Conservation (phyloP, 2,329 filamentous ascomycete genomes). For the Xylaria digitata region DNA sequence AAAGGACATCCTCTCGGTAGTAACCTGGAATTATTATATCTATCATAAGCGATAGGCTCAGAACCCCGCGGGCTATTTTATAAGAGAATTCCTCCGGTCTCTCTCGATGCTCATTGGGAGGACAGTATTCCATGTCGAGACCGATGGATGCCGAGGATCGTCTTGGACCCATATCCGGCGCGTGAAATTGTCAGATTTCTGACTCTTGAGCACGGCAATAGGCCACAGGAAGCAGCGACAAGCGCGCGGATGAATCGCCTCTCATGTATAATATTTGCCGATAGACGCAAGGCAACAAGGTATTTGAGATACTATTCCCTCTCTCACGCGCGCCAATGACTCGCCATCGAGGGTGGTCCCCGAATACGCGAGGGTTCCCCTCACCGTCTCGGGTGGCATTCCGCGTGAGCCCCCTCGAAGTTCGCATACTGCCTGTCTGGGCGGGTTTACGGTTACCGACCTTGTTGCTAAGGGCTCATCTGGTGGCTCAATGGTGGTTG, state of each 20-base stretch:
- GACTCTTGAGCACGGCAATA: slow-evolving; percentile 27
- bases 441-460: slow-evolving; percentile 21
- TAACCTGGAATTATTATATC: slow-evolving; percentile 19
- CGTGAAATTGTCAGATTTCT: slow-evolving; percentile 20
- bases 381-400: slow-evolving; percentile 24
- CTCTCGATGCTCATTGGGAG: slow-evolving; percentile 30
- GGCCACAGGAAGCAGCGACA: slow-evolving; percentile 22
- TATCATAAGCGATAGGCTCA: slow-evolving; percentile 32
- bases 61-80: slow-evolving; percentile 21
- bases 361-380: slow-evolving; percentile 19
- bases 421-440: slow-evolving; percentile 10
- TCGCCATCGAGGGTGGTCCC: slow-evolving; percentile 22
- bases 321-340: slow-evolving; percentile 12
- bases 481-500: slow-evolving; percentile 23
- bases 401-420: slow-evolving; percentile 14
- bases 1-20: slow-evolving; percentile 32
- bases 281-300: slow-evolving; percentile 34
- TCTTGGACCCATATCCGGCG: slow-evolving; percentile 25
- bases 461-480: background rate
- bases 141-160: slow-evolving; percentile 24
- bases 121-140: slow-evolving; percentile 23
- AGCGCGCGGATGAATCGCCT: slow-evolving; percentile 39
- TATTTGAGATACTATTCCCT: slow-evolving; percentile 5
- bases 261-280: slow-evolving; percentile 33
- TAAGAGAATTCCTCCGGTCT: slow-evolving; percentile 25